Evolutionary conservation across 371 early-diverging fungal genomes (phyloP).

Genomic region (Conidiobolus incongruus): DNA sequence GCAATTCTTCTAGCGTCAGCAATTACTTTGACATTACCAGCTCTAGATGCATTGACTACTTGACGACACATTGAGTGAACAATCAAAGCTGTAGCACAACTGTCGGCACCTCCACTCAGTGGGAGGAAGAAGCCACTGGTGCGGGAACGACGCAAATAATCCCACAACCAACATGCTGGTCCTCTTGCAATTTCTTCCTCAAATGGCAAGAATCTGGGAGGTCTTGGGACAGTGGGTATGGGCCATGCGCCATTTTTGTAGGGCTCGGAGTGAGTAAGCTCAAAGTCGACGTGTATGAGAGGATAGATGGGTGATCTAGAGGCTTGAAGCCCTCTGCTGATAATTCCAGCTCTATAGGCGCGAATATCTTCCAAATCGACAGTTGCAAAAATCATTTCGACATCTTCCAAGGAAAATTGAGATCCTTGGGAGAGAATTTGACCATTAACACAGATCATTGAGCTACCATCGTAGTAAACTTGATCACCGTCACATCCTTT

Average conservation of each 20-base stretch:
- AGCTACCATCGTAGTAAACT: constrained; percentile 89
- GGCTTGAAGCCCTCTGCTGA: constrained; percentile 69
- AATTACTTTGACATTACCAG: constrained; percentile 44
- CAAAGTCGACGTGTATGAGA: constrained; percentile 28
- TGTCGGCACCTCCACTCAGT: constrained; percentile 91
- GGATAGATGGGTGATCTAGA: constrained; percentile 26
- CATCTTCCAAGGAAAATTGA: constrained; percentile 83
- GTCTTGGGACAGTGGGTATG: not conserved
- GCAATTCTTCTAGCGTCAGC: constrained; percentile 47
- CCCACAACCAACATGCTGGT: constrained; percentile 98
- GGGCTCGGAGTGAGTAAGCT: constrained; percentile 20
- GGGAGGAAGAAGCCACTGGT: constrained; percentile 85
- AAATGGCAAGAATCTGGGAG: not conserved
- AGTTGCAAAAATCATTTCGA: constrained; percentile 79
- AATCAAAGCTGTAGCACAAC: constrained; percentile 80
- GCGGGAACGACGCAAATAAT: constrained; percentile 82
- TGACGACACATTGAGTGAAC: constrained; percentile 87
- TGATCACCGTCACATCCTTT: constrained; percentile 98
- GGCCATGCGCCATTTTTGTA: constrained; percentile 6
- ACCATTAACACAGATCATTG: constrained; percentile 80
- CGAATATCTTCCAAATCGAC: constrained; percentile 80
- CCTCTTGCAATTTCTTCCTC: constrained; percentile 25
- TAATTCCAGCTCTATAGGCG: constrained; percentile 40
- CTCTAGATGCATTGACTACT: constrained; percentile 39
- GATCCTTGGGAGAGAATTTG: constrained; percentile 70